Conservation (phyloP, 2,329 filamentous ascomycete species). For the Pyrenophora graminea region DNA sequence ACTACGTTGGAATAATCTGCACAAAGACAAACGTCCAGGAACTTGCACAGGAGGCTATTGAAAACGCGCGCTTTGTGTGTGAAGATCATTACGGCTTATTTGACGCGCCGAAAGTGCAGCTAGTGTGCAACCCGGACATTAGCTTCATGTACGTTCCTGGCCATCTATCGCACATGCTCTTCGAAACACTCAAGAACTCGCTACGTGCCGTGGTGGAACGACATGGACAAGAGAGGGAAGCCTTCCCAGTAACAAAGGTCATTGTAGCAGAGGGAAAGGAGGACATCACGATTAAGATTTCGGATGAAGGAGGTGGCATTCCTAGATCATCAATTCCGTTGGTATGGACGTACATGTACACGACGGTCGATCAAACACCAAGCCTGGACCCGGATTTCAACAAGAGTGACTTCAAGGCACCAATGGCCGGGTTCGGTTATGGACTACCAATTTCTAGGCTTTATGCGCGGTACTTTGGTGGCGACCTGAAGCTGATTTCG, state of each 20-base stretch:
- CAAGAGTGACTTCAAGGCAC: constrained; percentile 98
- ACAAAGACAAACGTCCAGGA: constrained; percentile 97
- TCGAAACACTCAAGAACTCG: constrained; percentile 98
- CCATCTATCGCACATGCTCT: constrained; percentile 99
- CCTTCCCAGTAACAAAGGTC: constrained; percentile 95
- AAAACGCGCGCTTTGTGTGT: constrained; percentile 98
- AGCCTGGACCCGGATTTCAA: constrained; percentile 97
- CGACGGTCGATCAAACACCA: constrained; percentile 93
- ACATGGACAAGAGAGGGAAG: constrained; percentile 91
- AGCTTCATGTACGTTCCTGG: constrained; percentile 99
- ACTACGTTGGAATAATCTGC: constrained; percentile 98
- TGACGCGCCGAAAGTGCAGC: constrained; percentile 92
- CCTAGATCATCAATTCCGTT: constrained; percentile 89
- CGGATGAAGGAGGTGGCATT: constrained; percentile 95
- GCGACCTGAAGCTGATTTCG: constrained; percentile 94
- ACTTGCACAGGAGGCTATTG: constrained; percentile 93
- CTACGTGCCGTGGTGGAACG: constrained; percentile 94
- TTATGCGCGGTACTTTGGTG: constrained; percentile 96
- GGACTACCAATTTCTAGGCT: constrained; percentile 90
- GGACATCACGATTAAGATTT: constrained; percentile 98
- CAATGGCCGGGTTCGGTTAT: constrained; percentile 99
- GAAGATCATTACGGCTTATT: constrained; percentile 98
- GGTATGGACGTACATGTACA: constrained; percentile 99
- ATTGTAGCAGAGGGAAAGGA: constrained; percentile 97
- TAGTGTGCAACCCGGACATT: constrained; percentile 90